phyloP scores from a whole-genome alignment of 2,329 filamentous ascomycete genomes.

The Stagonosporopsis rhizophila region DNA sequence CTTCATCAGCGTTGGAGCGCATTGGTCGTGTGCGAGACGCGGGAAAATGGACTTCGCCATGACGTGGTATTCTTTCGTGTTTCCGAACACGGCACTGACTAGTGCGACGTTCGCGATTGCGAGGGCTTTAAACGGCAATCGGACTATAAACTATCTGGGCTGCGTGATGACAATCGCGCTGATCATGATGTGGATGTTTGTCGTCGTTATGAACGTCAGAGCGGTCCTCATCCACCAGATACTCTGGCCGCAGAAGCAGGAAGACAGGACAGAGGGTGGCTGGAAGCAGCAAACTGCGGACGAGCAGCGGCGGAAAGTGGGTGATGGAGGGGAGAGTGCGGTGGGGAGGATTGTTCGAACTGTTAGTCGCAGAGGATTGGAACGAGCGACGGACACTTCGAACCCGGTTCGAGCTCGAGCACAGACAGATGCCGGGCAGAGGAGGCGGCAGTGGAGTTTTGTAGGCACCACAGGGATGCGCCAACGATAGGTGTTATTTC shows the following conservation, averaged over 20 bases:
- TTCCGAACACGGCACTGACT: conserved; percentile 77
- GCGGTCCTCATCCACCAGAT: conserved; percentile 72
- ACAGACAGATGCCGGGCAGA: conserved; percentile 23
- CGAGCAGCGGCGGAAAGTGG: conserved; percentile 35
- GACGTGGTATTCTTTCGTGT: conserved; percentile 86
- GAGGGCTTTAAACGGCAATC: conserved; percentile 55
- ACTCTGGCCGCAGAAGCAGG: conserved; percentile 78
- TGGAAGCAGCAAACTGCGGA: conserved; percentile 53
- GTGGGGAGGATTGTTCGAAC: conserved; percentile 29
- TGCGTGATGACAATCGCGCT: conserved; percentile 71
- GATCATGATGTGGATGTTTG: conserved; percentile 71
- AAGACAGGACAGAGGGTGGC: conserved; percentile 68
- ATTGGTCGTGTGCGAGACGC: conserved; percentile 70
- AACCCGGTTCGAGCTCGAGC: conserved; percentile 17
- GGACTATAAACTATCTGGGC: conserved; percentile 69
- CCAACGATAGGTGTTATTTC: not conserved
- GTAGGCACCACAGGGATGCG: not conserved
- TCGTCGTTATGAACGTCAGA: conserved; percentile 73
- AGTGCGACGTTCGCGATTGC: conserved; percentile 77
- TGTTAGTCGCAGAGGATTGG: conserved; percentile 28
- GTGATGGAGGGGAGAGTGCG: conserved; percentile 29
- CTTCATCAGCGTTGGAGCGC: conserved; percentile 76
- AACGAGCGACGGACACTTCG: conserved; percentile 1
- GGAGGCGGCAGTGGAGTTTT: conserved; percentile 29
- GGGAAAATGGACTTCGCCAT: conserved; percentile 77